Base-by-base conservation (phyloP, 2,329 filamentous ascomycete species). In the Penicillium sp. region DNA sequence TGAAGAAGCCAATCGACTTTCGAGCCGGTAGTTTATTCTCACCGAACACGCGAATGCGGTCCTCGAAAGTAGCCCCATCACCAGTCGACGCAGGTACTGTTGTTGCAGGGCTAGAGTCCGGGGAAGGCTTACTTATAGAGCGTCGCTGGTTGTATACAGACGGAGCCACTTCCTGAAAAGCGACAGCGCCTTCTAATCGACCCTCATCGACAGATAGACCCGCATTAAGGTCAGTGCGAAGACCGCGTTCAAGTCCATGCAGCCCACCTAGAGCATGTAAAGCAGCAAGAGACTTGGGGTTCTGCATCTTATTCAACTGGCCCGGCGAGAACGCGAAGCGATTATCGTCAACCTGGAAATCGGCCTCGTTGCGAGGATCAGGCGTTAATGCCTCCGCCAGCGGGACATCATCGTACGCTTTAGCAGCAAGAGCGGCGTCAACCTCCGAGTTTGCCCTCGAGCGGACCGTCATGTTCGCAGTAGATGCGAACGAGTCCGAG, bases 241-340 rank as follows among this genome's bases (percentile, higher is more conserved):
- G 75, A 9, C 91, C 92, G 65, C 84, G 88, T 70, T 92, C 90
- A 44, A 96, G 71, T 0, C 92, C 92, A 16, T 73, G 73, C 14
- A 95, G 71, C 22, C 92, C 92, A 44, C 92, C 91, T 5, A 96
- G 69, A 13, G 86, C 86, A 64, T 87, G 88, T 61, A 92, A 95
- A 0, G 91, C 91, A 11, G 86, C 78, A 51, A 95, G 74, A 55
- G 85, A 95, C 76, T 96, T 96, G 3, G 92, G 92, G 67, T 95
- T 94, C 55, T 92, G 84, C 74, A 96, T 81, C 71, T 95, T 96
- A 63, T 85, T 87, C 56, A 96, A 78, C 65, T 95, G 86, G 13
- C 92, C 91, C 0, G 71, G 71, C 2, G 85, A 84, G 67, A 90
- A 96, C 14, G 90, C 91, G 65, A 96, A 96, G 0, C 87, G 87